A percentile compares a stretch with the other conserved stretches of the same genome.
phyloP scores from a whole-genome alignment of 83 land plant genomes.

The Picea abies region DNA sequence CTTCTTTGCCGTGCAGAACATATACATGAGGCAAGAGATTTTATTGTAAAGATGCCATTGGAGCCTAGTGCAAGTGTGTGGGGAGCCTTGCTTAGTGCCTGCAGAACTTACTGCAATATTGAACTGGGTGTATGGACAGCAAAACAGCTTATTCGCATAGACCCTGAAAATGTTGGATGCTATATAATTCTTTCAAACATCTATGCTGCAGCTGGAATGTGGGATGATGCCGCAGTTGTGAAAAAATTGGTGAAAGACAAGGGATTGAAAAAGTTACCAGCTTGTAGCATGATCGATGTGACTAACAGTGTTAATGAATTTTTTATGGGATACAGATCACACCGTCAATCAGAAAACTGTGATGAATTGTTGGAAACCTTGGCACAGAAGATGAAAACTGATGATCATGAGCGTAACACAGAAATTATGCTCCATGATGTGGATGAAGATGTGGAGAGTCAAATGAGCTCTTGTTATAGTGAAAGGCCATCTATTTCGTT shows the following conservation, averaged over 20 bases:
- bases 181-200: slow-evolving; percentile 46
- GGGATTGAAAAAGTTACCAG: slow-evolving; percentile 43
- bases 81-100: slow-evolving; percentile 48
- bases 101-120: slow-evolving; percentile 36
- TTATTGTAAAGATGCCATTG: slow-evolving; percentile 35
- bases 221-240: slow-evolving; percentile 28
- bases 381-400: slow-evolving; percentile 19
- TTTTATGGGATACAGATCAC: background rate
- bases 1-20: slow-evolving; percentile 43
- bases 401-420: slow-evolving; percentile 22
- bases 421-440: background rate
- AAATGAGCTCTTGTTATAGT: background rate
- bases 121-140: slow-evolving; percentile 47
- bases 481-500: background rate
- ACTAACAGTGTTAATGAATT: background rate
- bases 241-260: slow-evolving; percentile 37
- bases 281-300: slow-evolving; percentile 43
- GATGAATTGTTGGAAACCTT: slow-evolving; percentile 14
- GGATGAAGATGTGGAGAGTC: background rate
- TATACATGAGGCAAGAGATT: slow-evolving; percentile 36
- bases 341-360: slow-evolving; percentile 4
- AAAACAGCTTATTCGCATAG: slow-evolving; percentile 21
- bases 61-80: slow-evolving; percentile 34
- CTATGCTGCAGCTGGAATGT: slow-evolving; percentile 31
- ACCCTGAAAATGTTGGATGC: slow-evolving; percentile 34